Base-by-base conservation (phyloP, 2,329 filamentous ascomycete species). In the Trichoderma koningii region DNA sequence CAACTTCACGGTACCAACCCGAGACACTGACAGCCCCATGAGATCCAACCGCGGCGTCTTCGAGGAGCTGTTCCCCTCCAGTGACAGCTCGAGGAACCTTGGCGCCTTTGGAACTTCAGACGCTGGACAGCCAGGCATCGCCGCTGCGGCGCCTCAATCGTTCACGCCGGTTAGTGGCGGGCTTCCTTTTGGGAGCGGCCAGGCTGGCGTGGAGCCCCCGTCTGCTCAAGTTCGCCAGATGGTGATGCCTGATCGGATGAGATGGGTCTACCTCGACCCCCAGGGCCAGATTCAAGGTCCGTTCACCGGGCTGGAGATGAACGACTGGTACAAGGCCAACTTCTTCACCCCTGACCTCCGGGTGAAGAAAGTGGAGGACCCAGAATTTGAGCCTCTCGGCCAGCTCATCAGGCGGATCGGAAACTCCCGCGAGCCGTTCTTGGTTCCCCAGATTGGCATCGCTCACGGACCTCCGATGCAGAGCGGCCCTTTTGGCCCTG, bases 231-330 rank as follows among this genome's bases (percentile, higher is more conserved):
- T 92, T 68, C 89, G 92, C 17, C 93, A 90, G 51, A 98, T 99
- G 93, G 94, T 99, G 5, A 98, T 99, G 95, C 95, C 95, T 2
- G 95, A 99, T 76, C 86, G 96, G 15, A 99, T 99, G 93, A 86
- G 94, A 71, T 99, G 95, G 95, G 94, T 97, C 19, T 99, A 99
- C 75, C 88, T 96, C 60, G 95, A 99, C 74, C 95, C 95, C 5
- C 92, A 96, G 74, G 93, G 93, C 23, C 90, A 92, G 68, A 89
- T 92, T 6, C 95, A 99, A 74, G 95, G 95, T 0, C 95, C 95
- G 0, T 99, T 95, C 79, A 97, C 93, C 45, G 95, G 95, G 1
- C 81, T 99, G 56, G 95, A 99, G 77, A 99, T 99, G 95, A 96
- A 99, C 71, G 96, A 99, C 72, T 99, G 95, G 95, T 99, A 98